Evolutionary conservation across 768 basidiomycete genomes (phyloP), one percentile per base, ranked within the genome.

Genomic region (Lentinus brumalis): DNA sequence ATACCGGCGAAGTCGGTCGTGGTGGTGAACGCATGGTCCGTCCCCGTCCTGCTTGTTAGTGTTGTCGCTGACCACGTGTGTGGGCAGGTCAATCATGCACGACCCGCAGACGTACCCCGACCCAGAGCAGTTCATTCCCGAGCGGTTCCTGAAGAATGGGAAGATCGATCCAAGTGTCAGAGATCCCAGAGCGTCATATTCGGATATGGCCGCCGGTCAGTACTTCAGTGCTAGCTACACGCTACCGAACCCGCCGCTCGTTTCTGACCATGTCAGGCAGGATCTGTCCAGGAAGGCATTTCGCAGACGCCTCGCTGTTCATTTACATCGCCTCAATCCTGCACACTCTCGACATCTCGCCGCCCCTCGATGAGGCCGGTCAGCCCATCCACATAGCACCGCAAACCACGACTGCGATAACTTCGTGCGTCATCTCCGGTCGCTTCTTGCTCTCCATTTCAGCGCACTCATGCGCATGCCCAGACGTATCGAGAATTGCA

Each of bases 21-120:
- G 6, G 40, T 66, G 10, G 16, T 54, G 16, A 68, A 65, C 35
- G 49, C 53, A 29, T 68, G 67, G 68, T 68, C 21, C 2, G 50
- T 15, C 62, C 66, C 6, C 7, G 4, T 15, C 45, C 10, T n/a
- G 44, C 44, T 7, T 1, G 1, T 12, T 5, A 7, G 45, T 5
- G 26, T 5, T 46, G 26, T 46, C 6, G 10, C 15, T 30, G 5
- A 26, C 6, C 18, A 8, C 18, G 21, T 6, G 31, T 21, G 7
- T 21, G 41, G n/a, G 4, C 14, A 60, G 61, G 61, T 49, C 61
- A 29, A 47, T 62, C 42, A 52, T 60, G 21, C 59, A 57, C 30
- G 53, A 65, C 18, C 41, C 52, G 16, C 39, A 57, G 5, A 21
- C 51, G 18, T 65, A 61, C 31, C 56, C 56, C 8, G 59, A 61